Evolutionary conservation across 441 rosid species (phyloP).

Genomic region (Melastoma candidum): DNA sequence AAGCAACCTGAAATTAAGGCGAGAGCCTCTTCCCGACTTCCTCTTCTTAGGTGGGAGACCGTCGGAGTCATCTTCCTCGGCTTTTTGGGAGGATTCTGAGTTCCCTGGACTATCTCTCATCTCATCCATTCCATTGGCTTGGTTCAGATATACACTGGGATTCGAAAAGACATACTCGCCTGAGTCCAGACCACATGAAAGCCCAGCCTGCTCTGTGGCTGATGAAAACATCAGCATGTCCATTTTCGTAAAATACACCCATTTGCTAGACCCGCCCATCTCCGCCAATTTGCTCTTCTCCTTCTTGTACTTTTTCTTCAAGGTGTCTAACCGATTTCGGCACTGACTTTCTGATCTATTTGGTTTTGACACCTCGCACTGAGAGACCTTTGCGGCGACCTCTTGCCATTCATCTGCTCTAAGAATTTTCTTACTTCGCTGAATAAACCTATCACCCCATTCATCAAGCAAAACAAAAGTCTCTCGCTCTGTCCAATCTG

Average conservation of each 20-base stretch:
- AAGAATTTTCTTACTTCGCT: conserved; percentile 78
- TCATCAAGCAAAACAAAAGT: conserved; percentile 73
- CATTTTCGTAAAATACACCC: conserved; percentile 80
- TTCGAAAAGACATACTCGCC: conserved; percentile 77
- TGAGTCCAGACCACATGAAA: conserved; percentile 84
- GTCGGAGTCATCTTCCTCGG: conserved; percentile 45
- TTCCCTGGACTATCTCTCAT: conserved; percentile 86
- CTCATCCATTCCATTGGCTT: conserved; percentile 71
- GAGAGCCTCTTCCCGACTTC: conserved; percentile 35
- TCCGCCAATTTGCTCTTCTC: conserved; percentile 47
- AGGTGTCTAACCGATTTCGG: conserved; percentile 65
- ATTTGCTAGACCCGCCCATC: conserved; percentile 41
- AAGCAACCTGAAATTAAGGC: conserved; percentile 39
- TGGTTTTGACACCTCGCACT: conserved; percentile 41
- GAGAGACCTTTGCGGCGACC: conserved; percentile 83
- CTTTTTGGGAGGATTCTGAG: conserved; percentile 42
- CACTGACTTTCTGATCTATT: conserved; percentile 80
- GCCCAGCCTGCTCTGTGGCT: conserved; percentile 60
- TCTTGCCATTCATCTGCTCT: conserved; percentile 93
- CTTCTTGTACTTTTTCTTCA: conserved; percentile 90
- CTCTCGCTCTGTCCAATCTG: conserved; percentile 86
- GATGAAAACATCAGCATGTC: conserved; percentile 56
- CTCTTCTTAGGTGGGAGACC: conserved; percentile 75
- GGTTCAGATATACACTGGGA: conserved; percentile 49
- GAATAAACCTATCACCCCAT: conserved; percentile 85